Evolutionary conservation across 2,329 filamentous ascomycete genomes (phyloP), one percentile per base, ranked within the genome.

Genomic region (Epichloe baconii): DNA sequence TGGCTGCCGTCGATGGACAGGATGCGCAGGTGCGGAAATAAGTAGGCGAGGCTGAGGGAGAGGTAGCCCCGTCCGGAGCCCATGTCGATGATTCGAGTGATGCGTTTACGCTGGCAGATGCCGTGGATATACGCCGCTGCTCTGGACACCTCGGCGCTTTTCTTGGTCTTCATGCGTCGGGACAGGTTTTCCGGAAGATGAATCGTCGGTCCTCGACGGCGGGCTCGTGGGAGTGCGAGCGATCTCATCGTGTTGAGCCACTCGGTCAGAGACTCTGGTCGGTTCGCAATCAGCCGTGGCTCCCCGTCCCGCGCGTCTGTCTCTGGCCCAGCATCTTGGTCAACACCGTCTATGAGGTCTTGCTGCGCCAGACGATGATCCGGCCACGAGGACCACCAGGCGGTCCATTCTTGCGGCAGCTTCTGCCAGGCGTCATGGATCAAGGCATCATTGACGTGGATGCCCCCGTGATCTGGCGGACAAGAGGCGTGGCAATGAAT

Each of bases 401-500:
- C 21, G 3, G 61, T 64, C 64, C 64, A 66, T 31, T 64, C 62
- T 10, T 23, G 1, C 5, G 64, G 64, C 31, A 66, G 44, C 3
- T 56, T 53, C 12, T 53, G 55, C 64, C 64, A 66, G 11, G 62
- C 62, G 49, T 62, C 44, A 40, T 59, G 37, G 47, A 65, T 62
- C 34, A 66, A 48, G 2, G 64, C 61, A 51, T 66, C 64, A 41
- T 66, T 66, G 49, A 66, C 64, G 48, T 66, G 64, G 34, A 66
- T 61, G n/a, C 59, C 63, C 64, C 64, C 1, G 62, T 63, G 35
- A 66, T 60, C 34, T 66, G 64, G 6, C 57, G 61, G 11, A 65
- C 55, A 12, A 66, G 51, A 4, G 63, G 55, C 6, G 61, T 56
- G 4, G 52, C 41, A n/a, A 62, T 52, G 34, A 66, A 63, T 1